Base-by-base conservation (phyloP, 257 asterid species). In the Solanum gandarillasii region DNA sequence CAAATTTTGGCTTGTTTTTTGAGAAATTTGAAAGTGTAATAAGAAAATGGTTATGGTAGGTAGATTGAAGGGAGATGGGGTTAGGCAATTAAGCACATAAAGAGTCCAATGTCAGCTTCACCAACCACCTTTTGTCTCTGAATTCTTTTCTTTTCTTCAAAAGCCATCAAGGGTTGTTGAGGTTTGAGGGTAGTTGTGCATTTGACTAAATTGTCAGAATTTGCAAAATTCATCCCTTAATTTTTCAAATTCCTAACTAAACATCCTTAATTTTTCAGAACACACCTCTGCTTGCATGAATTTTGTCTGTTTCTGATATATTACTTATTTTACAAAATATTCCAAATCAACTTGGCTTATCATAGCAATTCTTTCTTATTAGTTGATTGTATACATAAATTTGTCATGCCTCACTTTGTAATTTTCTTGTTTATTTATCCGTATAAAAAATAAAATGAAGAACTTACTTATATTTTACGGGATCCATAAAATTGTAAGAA, bases 161-260 rank as follows among this genome's bases (percentile, higher is more conserved):
- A 81, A 82, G 67, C 85, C 67, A 79, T 79, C 85, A 43, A 82
- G 86, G 70, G 86, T 82, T 82, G 86, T 82, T 82, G 86, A 82
- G 86, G 41, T 48, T 27, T 18, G 70, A 38, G 41, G 86, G 86
- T 48, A 48, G 86, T 82, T 82, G 86, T 48, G 70, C 25, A 48
- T 82, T 82, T 82, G 70, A 48, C 86, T 27, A 48, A 60, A 2
- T 82, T 2, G 0, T 29, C 11, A 16, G 1, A 27, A 27, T 48
- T 79, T 79, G 85, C 85, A 79, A 27, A 79, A 79, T 5, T 5
- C 39, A 20, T 79, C 85, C 85, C 67, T 79, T 39, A 13, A 41
- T 25, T 23, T 36, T 75, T 36, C 10, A 73, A 34, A 4, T 34
- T 34, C 7, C 16, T 34, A 34, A 73, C 81, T 5, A 34, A 34